Base-by-base conservation (phyloP, 768 basidiomycete species). In the Cantharellus anzutake region DNA sequence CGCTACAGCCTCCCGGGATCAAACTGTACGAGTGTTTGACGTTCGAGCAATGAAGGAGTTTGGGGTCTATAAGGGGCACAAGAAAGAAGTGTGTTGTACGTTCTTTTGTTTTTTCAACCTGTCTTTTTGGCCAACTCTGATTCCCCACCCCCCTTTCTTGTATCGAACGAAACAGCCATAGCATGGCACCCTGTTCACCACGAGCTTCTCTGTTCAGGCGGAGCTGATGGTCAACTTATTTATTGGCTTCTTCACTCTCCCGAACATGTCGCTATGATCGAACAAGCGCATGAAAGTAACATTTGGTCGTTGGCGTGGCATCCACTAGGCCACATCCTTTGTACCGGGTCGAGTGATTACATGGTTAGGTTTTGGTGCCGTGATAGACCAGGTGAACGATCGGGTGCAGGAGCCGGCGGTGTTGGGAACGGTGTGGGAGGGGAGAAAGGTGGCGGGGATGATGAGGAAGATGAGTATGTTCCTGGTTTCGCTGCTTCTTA, bases 321-420 rank as follows among this genome's bases (percentile, higher is more conserved):
- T 71, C 93, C 94, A 0, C 80, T 98, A 14, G 94, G 96, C 0
- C 93, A 98, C 71, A 78, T 98, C 65, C 82, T 99, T 65, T 91
- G 84, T 62, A 84, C 81, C 63, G 96, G 85, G 5, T 87, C 86
- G n/a, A 98, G 96, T 73, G 96, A 99, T 74, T 90, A 93, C 73
- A 97, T 96, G 3, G 96, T 94, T 3, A 80, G 93, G n/a, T 99
- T 98, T 77, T 98, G 96, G 94, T 83, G 84, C 55, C 80, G 94
- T 65, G 88, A 91, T 67, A 78, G 88, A 2, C 88, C 88, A 0
- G 86, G 88, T n/a, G 87, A 89, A 65, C 75, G 77, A 1, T 11
- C 52, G 52, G 29, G 44, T 29, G 75, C 78, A n/a, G 80, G 78
- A 59, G 86, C 82, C 48, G 61, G 55, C 4, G 62, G 62, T 5